These are phyloP conservation scores for Amauroascus verrucosus DNA, from an alignment of 2,329 filamentous ascomycete genomes.

Conservation along the genomic window DNA sequence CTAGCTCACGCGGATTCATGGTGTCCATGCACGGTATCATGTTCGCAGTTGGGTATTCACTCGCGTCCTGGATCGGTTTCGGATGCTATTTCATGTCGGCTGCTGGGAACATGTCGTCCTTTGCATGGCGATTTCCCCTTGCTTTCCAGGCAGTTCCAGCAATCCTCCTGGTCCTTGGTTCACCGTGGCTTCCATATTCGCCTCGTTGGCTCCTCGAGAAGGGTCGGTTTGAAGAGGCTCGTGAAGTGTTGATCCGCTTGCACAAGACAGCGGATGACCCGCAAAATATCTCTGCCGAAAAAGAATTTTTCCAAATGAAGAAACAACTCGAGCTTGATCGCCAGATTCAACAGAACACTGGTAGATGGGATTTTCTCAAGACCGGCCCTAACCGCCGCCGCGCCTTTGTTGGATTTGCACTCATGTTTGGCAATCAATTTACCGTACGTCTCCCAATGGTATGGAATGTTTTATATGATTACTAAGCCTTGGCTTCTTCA, in stretches of 20 bases:
- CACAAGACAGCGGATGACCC: slow-evolving; percentile 35
- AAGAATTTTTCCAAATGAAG: slow-evolving; percentile 38
- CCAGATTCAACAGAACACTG: slow-evolving; percentile 23
- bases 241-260: slow-evolving; percentile 34
- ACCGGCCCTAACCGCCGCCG: slow-evolving; percentile 34
- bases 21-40: slow-evolving; percentile 34
- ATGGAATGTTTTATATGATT: background rate
- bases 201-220: slow-evolving; percentile 39
- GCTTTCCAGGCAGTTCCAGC: slow-evolving; percentile 36
- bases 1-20: slow-evolving; percentile 33
- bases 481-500: slow-evolving; percentile 6
- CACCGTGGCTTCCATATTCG: slow-evolving; percentile 33
- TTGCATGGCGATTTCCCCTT: slow-evolving; percentile 40
- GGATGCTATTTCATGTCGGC: slow-evolving; percentile 32
- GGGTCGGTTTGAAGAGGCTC: slow-evolving; percentile 33
- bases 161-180: slow-evolving; percentile 32
- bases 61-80: slow-evolving; percentile 35
- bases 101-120: slow-evolving; percentile 24
- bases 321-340: slow-evolving; percentile 36
- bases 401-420: slow-evolving; percentile 31
- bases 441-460: slow-evolving; percentile 14
- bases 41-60: slow-evolving; percentile 34
- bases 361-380: slow-evolving; percentile 35
- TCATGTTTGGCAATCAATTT: slow-evolving; percentile 36
- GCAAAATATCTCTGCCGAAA: slow-evolving; percentile 29